Evolutionary conservation across 129 eudicot species (phyloP), one percentile per base, ranked within the genome.

Genomic region (Saposhnikovia divaricata): DNA sequence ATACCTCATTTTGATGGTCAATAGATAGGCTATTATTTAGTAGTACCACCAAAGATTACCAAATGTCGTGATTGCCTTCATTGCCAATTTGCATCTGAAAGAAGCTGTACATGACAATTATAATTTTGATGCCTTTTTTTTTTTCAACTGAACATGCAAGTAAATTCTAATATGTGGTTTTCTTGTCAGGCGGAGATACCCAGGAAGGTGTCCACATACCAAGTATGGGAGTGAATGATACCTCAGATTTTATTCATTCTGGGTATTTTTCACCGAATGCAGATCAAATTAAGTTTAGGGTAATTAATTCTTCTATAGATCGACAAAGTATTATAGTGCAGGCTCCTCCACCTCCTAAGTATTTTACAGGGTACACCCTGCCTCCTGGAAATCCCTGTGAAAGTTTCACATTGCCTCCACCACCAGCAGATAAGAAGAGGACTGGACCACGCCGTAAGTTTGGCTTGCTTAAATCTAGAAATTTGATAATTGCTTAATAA

Each of bases 311-410:
- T 80, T 79, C 82, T 76, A 69, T 47, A 40, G 61, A 75, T 27
- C 81, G 44, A 45, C 53, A 34, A 76, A 82, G 31, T 55, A 76
- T 25, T 74, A 65, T 78, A 81, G 43, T 31, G 65, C 57, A 47
- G 82, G 84, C 85, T 38, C 92, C 90, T 27, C 87, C 89, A 0
- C 86, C 90, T 14, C 92, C 83, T 81, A 79, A n/a, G 40, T 92
- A 87, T 85, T 90, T 92, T 77, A 85, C 86, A 12, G 97, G 98
- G 53, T 91, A 93, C 87, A 83, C 87, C 38, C 94, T 93, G 76
- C 96, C 97, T 75, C 90, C 91, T 1, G 97, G 98, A 81, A 89
- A 93, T 81, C 98, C 98, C 55, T 93, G 98, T 84, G 92, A 90
- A 78, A 50, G 68, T 69, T 93, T 90, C 80, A 81, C 84, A 74